Percentiles rank a stretch among this genome's conserved stretches.
These are phyloP conservation scores for Suillus americanus DNA, from an alignment of 768 basidiomycete species.

Conservation along the genomic window DNA sequence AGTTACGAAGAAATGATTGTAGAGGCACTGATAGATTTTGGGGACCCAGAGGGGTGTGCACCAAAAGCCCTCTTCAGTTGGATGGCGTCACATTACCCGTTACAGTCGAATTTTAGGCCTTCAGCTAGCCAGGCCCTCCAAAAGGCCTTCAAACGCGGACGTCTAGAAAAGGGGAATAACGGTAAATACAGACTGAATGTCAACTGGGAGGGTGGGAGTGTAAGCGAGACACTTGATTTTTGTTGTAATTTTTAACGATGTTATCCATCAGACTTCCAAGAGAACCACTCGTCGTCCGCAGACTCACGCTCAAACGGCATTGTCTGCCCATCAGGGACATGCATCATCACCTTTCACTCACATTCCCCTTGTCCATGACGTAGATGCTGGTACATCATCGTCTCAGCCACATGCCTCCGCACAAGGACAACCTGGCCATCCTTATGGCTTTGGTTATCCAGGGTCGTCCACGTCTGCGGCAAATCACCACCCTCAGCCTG, in stretches of 20 bases:
- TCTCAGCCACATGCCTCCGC: conserved; percentile 32
- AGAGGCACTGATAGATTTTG: conserved; percentile 66
- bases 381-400: conserved; percentile 33
- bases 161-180: conserved; percentile 71
- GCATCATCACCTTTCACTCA: conserved; percentile 59
- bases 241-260: background rate
- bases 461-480: conserved; percentile 8
- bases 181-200: conserved; percentile 78
- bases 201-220: conserved; percentile 79
- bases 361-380: conserved; percentile 41
- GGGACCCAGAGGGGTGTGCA: conserved; percentile 72
- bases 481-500: conserved; percentile 26
- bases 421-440: conserved; percentile 36
- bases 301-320: conserved; percentile 33
- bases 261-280: conserved; percentile 56
- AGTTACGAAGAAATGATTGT: conserved; percentile 93
- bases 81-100: conserved; percentile 81
- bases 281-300: conserved; percentile 82
- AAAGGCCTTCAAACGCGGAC: conserved; percentile 80
- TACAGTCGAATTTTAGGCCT: conserved; percentile 87
- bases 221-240: conserved; percentile 37
- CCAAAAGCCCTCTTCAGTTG: conserved; percentile 83
- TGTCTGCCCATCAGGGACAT: conserved; percentile 29
- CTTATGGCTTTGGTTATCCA: conserved; percentile 39
- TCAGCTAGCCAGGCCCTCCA: conserved; percentile 88